A percentile compares a stretch with the other conserved stretches of the same genome.
Evolutionary conservation across 1,284 basidiomycete genomes (phyloP).

Genomic region (Leccinum pachyderme): DNA sequence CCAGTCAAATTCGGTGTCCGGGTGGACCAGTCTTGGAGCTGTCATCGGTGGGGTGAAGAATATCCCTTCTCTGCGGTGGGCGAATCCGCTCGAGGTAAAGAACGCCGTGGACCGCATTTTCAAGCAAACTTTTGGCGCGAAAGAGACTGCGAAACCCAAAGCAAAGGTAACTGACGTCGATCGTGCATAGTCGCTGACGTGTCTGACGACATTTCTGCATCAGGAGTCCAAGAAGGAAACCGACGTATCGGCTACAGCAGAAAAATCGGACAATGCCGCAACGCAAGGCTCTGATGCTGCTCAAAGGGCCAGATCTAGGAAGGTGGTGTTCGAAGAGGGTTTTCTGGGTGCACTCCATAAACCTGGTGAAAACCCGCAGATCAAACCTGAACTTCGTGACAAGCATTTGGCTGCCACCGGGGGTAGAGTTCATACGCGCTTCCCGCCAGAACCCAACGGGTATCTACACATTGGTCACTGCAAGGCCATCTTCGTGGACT

Average conservation of each 20-base stretch:
- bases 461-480: slow-evolving; percentile 97
- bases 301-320: slow-evolving; percentile 45
- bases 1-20: slow-evolving; percentile 49
- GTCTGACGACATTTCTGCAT: slow-evolving; percentile 1
- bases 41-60: slow-evolving; percentile 72
- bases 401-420: slow-evolving; percentile 81
- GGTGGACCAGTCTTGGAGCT: slow-evolving; percentile 76
- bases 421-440: slow-evolving; percentile 91
- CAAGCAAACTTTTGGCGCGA: slow-evolving; percentile 75
- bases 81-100: slow-evolving; percentile 87
- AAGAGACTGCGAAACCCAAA: slow-evolving; percentile 67
- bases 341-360: slow-evolving; percentile 94
- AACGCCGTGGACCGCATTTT: slow-evolving; percentile 81
- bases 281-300: slow-evolving; percentile 36
- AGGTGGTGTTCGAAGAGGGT: slow-evolving; percentile 89
- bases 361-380: slow-evolving; percentile 93
- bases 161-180: slow-evolving; percentile 54
- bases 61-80: slow-evolving; percentile 81
- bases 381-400: slow-evolving; percentile 74
- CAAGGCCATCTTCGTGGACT: slow-evolving; percentile 98
- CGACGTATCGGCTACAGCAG: slow-evolving; percentile 3
- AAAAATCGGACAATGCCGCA: slow-evolving; percentile 30
- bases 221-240: slow-evolving; percentile 58
- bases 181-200: neutral
- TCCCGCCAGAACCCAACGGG: slow-evolving; percentile 98